Percentiles rank a stretch among this genome's conserved stretches.
Conservation (phyloP, 495 filamentous ascomycete genomes). For the Penicillium tannophilum region DNA sequence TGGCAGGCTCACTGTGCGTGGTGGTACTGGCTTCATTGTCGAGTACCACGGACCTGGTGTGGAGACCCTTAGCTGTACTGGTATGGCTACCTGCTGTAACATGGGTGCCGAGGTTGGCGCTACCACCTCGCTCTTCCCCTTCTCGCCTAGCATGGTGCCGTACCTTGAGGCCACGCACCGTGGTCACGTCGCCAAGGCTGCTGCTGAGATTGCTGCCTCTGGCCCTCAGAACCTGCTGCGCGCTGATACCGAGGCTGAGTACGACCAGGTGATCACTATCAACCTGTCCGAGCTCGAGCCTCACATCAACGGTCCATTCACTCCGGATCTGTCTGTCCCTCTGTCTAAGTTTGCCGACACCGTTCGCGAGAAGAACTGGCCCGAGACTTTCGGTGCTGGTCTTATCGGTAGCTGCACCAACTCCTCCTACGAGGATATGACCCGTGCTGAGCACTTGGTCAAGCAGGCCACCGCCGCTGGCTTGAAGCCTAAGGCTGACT, state of each 20-base stretch:
- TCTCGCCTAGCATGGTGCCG: slow-evolving; percentile 66
- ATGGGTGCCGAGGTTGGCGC: slow-evolving; percentile 95
- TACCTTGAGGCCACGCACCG: slow-evolving; percentile 87
- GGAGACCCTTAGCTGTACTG: slow-evolving; percentile 84
- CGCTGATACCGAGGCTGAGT: slow-evolving; percentile 79
- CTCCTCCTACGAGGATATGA: slow-evolving; percentile 98
- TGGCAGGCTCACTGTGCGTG: slow-evolving; percentile 87
- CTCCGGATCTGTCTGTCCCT: slow-evolving; percentile 90
- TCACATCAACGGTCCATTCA: slow-evolving; percentile 97
- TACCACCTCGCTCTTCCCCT: slow-evolving; percentile 93
- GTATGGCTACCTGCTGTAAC: slow-evolving; percentile 90
- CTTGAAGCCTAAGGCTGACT: slow-evolving; percentile 82
- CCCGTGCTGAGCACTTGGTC: slow-evolving; percentile 85
- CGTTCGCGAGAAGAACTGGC: slow-evolving; percentile 84
- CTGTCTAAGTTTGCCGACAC: slow-evolving; percentile 83
- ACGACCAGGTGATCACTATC: slow-evolving; percentile 91
- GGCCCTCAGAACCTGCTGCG: slow-evolving; percentile 59
- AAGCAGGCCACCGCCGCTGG: slow-evolving; percentile 87
- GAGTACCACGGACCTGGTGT: slow-evolving; percentile 93
- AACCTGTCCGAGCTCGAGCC: slow-evolving; percentile 89
- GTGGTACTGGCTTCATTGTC: slow-evolving; percentile 91
- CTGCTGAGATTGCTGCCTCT: slow-evolving; percentile 36
- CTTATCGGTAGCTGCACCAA: slow-evolving; percentile 98
- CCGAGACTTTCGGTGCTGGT: slow-evolving; percentile 83
- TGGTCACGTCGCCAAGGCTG: slow-evolving; percentile 64